A percentile compares a stretch with the other conserved stretches of the same genome.
These are phyloP conservation scores for Beauveria medogensis DNA, from an alignment of 2,329 filamentous ascomycete genomes.

Conservation along the genomic window DNA sequence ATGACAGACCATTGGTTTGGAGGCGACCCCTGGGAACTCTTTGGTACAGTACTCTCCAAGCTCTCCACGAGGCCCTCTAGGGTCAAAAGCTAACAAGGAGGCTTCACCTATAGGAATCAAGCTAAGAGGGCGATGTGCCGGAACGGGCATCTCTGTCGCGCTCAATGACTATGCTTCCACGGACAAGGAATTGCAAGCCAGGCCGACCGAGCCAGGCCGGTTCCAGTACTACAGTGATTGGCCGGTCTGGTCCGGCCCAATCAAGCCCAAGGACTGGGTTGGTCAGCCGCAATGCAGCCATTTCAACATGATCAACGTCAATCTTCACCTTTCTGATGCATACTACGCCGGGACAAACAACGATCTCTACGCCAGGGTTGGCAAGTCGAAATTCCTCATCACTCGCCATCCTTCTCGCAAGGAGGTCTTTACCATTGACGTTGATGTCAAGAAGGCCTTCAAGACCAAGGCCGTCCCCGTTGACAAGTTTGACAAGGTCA, in stretches of 20 bases:
- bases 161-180: not conserved
- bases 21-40: not conserved
- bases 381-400: not conserved
- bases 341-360: not conserved
- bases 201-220: not conserved
- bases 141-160: not conserved
- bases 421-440: slow-evolving; percentile 29
- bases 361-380: not conserved
- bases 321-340: not conserved
- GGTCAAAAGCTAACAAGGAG: not conserved
- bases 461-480: slow-evolving; percentile 80
- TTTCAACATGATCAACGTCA: not conserved
- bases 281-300: not conserved
- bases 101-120: not conserved
- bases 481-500: slow-evolving; percentile 66
- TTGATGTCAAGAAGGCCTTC: slow-evolving; percentile 72
- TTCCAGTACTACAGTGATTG: not conserved
- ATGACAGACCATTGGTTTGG: not conserved
- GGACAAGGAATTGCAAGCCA: not conserved
- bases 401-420: not conserved
- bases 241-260: not conserved
- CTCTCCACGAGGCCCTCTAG: not conserved
- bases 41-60: not conserved
- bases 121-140: not conserved
- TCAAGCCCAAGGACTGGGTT: not conserved